Percentiles rank a stretch among this genome's conserved stretches.
These are phyloP conservation scores for Mycena crocata DNA, from an alignment of 768 basidiomycete species.

Conservation along the genomic window DNA sequence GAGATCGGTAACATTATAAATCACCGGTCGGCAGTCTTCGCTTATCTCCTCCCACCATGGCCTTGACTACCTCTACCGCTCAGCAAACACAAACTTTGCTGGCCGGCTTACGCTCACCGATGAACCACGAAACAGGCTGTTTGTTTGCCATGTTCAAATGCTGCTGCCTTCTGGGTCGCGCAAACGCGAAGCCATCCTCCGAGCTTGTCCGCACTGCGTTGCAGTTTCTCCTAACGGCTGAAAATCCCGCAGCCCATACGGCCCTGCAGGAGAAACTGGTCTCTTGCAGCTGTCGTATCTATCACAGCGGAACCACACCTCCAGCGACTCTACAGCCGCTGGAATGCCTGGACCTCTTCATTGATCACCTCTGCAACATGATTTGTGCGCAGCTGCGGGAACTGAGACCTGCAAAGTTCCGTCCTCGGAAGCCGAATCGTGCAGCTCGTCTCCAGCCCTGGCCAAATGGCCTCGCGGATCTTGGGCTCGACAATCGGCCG, in stretches of 20 bases:
- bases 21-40: too few relatives aligned
- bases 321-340: not conserved
- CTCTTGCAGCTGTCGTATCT: not conserved
- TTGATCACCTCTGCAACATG: not conserved
- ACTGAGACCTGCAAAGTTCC: not conserved
- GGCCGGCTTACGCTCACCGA: not conserved
- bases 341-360: slow-evolving; percentile 4
- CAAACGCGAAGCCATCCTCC: slow-evolving; percentile 21
- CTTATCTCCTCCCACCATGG: too few relatives aligned
- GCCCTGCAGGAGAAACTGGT: not conserved
- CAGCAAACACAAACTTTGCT: slow-evolving; percentile 1
- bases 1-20: too few relatives aligned
- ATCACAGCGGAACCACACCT: not conserved
- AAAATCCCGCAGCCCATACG: not conserved
- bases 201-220: slow-evolving; percentile 6
- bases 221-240: not conserved
- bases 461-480: not conserved
- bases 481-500: not conserved
- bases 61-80: too few relatives aligned
- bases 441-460: not conserved
- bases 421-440: not conserved
- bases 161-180: not conserved
- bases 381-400: not conserved
- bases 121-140: not conserved
- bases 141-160: not conserved